Conservation (phyloP, 2,329 filamentous ascomycete species). For the Hypoxylon sp. region DNA sequence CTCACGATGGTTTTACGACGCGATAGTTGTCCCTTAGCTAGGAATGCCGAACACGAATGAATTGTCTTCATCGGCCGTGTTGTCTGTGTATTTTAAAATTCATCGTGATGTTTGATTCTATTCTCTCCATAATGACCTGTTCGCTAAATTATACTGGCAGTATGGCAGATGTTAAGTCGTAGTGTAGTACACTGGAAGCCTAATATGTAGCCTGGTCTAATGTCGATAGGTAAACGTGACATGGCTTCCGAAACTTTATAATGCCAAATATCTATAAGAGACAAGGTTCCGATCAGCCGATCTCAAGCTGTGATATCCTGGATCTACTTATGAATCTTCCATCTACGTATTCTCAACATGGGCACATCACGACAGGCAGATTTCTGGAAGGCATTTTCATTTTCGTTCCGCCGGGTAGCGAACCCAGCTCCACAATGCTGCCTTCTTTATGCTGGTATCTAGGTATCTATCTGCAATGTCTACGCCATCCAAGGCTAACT, state of each 20-base stretch:
- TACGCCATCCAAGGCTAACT: constrained; percentile 4
- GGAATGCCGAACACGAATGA: constrained; percentile 33
- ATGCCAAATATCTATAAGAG: not conserved
- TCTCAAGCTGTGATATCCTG: no score
- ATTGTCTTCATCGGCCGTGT: constrained; percentile 15
- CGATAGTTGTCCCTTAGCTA: constrained; percentile 15
- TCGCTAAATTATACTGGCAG: not conserved
- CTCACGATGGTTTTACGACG: constrained; percentile 22
- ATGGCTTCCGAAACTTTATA: not conserved
- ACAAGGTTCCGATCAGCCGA: not conserved
- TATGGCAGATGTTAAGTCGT: not conserved
- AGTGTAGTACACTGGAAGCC: not conserved
- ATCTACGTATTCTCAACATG: not conserved
- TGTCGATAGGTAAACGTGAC: not conserved
- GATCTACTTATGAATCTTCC: not conserved
- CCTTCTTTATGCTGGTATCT: not conserved
- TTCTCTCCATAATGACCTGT: not conserved
- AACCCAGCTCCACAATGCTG: not conserved
- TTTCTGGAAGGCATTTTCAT: not conserved
- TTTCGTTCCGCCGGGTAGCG: not conserved
- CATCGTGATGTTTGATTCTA: not conserved
- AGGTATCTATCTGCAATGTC: constrained; percentile 16
- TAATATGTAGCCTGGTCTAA: not conserved
- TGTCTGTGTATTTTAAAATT: not conserved
- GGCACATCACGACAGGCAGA: not conserved